Base-by-base conservation (phyloP, 192 early-diverging fungal species). In the Glomus cerebriforme region DNA sequence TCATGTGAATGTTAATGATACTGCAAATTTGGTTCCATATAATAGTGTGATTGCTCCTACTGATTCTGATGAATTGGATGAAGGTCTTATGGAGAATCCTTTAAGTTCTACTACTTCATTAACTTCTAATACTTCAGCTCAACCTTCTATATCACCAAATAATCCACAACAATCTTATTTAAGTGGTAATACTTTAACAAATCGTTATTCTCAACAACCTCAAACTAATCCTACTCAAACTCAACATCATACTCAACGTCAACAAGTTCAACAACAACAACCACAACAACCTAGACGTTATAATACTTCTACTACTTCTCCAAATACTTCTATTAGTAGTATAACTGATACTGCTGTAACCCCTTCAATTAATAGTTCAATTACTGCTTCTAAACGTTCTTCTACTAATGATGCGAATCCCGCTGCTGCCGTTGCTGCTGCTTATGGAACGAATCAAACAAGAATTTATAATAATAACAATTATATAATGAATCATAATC, bases 201-300 rank as follows among this genome's bases (percentile, higher is more conserved):
- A 34, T 67, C 65, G 65, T 29, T 67, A 37, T 67, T 7, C 65
- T 19, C 65, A 67, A 35, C 65, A 67, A 67, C 32, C 65, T 35
- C 65, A 67, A 67, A 39, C 37, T 39, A 26, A 67, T 35, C 80
- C 74, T 54, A 58, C 71, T 72, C 35, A 47, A 31, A 71, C 79
- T 29, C 83, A 84, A 22, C 78, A 79, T 17, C 75, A 80, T 47
- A 64, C 66, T 72, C 35, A 47, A 31, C 77, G 77, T 37, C 83
- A 84, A 22, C 78, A 79, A 19, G 74, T 77, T 4, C 79, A 79
- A 17, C 82, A 74, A 15, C 77, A 75, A 59, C 73, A 73, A 31
- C 79, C 66, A 34, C 67, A 69, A 32, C 79, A 71, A 5, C 76
- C 77, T 27, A 22, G 12, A 10, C 17, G 39, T 29, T 45, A 63